phyloP scores from a whole-genome alignment of 2,329 filamentous ascomycete species.

The Penicillium sp. region DNA sequence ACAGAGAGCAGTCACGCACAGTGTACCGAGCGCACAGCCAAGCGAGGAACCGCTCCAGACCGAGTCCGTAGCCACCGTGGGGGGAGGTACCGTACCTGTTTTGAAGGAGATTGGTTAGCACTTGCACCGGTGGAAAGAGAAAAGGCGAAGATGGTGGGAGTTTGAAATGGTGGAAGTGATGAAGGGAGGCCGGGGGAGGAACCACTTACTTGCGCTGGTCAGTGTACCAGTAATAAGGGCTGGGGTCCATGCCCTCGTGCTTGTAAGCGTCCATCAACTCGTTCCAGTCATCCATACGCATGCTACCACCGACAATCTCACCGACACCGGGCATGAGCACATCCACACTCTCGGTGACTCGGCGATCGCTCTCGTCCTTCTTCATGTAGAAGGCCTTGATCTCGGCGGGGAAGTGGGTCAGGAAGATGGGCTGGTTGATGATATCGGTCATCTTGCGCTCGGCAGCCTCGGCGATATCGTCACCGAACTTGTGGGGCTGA shows the following conservation, averaged over 20 bases:
- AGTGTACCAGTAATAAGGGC: constrained; percentile 96
- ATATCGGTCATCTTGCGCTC: constrained; percentile 96
- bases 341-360: constrained; percentile 91
- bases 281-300: constrained; percentile 90
- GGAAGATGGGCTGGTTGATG: constrained; percentile 90
- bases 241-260: constrained; percentile 75
- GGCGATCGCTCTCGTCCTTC: constrained; percentile 68
- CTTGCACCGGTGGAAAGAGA: no score
- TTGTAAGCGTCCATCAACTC: constrained; percentile 85
- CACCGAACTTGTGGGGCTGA: constrained; percentile 82
- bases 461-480: constrained; percentile 96
- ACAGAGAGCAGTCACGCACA: constrained; percentile 53
- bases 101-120: constrained; percentile 3
- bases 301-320: constrained; percentile 92
- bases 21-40: constrained; percentile 63
- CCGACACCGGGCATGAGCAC: constrained; percentile 86
- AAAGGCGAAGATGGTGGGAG: no score
- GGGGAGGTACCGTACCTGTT: constrained; percentile 79
- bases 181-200: no score
- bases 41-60: constrained; percentile 72
- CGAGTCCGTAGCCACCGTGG: constrained; percentile 89
- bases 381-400: constrained; percentile 99
- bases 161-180: no score
- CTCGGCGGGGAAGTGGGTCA: constrained; percentile 93
- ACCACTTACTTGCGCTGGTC: constrained; percentile 82